A percentile compares a stretch with the other conserved stretches of the same genome.
Conservation (phyloP, 1,284 basidiomycete genomes). For the Tilletia setariae region DNA sequence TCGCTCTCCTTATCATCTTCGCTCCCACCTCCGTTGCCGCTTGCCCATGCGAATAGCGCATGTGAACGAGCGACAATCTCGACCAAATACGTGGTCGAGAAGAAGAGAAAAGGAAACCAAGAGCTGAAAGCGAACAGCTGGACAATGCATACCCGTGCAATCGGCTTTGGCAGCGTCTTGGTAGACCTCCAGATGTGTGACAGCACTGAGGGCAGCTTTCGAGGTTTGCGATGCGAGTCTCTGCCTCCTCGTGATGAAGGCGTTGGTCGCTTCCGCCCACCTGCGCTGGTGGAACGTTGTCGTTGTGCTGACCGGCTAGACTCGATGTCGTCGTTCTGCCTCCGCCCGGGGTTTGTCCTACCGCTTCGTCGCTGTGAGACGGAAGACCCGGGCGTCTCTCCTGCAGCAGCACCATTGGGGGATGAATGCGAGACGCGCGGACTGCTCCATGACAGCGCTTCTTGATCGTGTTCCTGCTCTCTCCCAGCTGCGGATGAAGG, state of each 20-base stretch:
- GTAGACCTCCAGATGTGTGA: conserved; percentile 34
- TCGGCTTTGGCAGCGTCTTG: conserved; percentile 37
- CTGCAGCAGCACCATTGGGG: no score
- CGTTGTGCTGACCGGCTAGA: no score
- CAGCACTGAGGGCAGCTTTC: neutral
- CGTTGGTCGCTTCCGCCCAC: no score
- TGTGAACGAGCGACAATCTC: no score
- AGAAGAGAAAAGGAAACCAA: conserved; percentile 58
- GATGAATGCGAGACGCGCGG: neutral
- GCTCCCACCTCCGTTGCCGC: conserved; percentile 3
- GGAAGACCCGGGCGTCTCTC: no score
- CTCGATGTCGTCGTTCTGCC: no score
- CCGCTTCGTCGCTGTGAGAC: no score
- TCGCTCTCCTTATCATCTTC: conserved; percentile 34
- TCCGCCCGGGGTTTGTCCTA: no score
- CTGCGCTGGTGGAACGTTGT: no score
- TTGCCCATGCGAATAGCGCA: neutral
- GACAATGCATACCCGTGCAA: conserved; percentile 66
- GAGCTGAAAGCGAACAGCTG: conserved; percentile 89
- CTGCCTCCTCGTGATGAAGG: neutral
- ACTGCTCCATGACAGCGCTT: neutral
- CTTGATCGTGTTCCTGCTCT: no score
- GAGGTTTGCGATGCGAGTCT: neutral
- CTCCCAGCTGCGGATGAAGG: no score
- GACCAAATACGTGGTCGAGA: conserved; percentile 80